These are phyloP conservation scores for Colletotrichum siamense DNA, from an alignment of 2,329 filamentous ascomycete species.

Conservation along the genomic window DNA sequence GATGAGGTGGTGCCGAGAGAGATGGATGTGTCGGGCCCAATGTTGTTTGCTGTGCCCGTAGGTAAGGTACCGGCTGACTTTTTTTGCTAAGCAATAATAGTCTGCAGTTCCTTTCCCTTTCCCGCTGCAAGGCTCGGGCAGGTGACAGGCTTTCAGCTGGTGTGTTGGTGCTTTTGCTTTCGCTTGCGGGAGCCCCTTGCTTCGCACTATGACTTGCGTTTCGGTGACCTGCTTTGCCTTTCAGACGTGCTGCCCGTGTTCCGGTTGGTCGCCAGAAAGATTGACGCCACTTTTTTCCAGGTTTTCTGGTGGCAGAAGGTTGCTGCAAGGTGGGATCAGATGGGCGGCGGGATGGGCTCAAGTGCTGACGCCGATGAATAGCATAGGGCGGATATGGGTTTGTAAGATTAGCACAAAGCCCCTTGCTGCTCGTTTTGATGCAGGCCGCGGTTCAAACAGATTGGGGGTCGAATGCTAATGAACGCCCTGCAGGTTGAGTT, in stretches of 20 bases:
- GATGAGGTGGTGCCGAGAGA: slow-evolving; percentile 1
- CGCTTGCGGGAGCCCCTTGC: slow-evolving; percentile 2
- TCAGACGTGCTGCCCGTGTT: not conserved
- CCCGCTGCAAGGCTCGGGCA: not conserved
- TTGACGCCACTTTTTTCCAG: slow-evolving; percentile 12
- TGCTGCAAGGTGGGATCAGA: not conserved
- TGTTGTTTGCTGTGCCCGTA: not conserved
- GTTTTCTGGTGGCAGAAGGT: not conserved
- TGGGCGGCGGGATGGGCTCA: not conserved
- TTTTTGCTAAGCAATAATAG: not conserved
- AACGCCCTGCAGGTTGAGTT: slow-evolving; percentile 10
- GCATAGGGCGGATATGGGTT: not conserved
- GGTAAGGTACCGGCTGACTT: not conserved
- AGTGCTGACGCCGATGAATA: not conserved
- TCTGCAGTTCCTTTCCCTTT: not conserved
- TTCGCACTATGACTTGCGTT: slow-evolving; percentile 6
- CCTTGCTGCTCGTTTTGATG: slow-evolving; percentile 1
- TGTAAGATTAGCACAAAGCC: slow-evolving; percentile 7
- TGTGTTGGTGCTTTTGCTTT: not conserved
- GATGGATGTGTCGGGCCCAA: not conserved
- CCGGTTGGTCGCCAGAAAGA: not conserved
- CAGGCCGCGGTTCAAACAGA: slow-evolving; percentile 8
- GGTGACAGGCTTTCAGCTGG: not conserved
- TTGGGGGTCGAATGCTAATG: not conserved
- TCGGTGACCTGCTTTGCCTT: slow-evolving; percentile 8